Base-by-base conservation (phyloP, 1,139 yeast species). In the Nadsonia starkeyi-henricii region DNA sequence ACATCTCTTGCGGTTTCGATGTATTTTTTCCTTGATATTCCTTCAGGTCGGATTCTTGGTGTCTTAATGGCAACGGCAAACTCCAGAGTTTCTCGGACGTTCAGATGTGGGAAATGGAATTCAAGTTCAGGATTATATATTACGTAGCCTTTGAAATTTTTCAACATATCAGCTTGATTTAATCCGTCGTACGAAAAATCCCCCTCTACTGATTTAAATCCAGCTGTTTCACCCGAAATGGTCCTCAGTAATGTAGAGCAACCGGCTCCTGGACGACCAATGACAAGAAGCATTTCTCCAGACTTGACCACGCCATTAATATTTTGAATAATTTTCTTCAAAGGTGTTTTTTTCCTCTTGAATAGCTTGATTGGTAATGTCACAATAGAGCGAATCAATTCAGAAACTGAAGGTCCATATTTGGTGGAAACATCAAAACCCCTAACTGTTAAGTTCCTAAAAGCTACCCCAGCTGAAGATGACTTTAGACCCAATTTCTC, bases 261-360 rank as follows among this genome's bases (percentile, higher is more conserved):
- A 51, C 95, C 95, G 26, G 89, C 77, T 59, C 93, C 93, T 0
- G 93, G 93, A 62, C 89, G 75, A 43, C 93, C 93, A 42, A 83
- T 66, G 1, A 83, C 93, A 46, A 84, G 85, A 3, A 85, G 75
- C 48, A 84, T 69, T 57, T 82, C 85, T 49, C 94, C 89, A 0
- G 91, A 83, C 44, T 70, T 67, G 53, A 81, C 68, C 5, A 79
- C 57, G 26, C 83, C 89, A 55, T 81, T 85, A 79, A 81, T 78
- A 20, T 80, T 71, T 57, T 77, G 75, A 56, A 81, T 65, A 52
- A 83, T 83, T 51, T 80, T 79, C 78, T 59, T 64, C 60, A 21
- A 62, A 52, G 37, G 54, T 55, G 45, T 56, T 62, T 43, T 55
- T 52, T 45, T 55, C 46, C 13, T 57, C 53, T 36, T 51, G 50